Evolutionary conservation across 208 protist species (phyloP).

Genomic region (Leishmania gerbilli): DNA sequence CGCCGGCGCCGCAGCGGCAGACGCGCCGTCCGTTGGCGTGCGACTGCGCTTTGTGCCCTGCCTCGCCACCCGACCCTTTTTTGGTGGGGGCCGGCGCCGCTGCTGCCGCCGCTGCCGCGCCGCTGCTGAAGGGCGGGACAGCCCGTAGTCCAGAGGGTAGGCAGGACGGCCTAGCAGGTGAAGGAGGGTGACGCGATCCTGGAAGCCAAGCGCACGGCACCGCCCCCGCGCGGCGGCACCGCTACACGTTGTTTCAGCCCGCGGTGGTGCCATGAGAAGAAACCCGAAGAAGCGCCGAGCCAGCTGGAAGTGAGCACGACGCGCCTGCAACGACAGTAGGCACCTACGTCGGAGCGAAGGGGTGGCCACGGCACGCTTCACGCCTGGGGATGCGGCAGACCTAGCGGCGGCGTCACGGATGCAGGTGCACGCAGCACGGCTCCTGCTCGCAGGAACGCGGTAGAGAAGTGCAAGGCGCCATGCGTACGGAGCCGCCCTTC

Average conservation of each 20-base stretch:
- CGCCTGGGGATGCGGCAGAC: background rate
- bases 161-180: constrained; percentile 48
- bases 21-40: background rate
- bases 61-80: background rate
- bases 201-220: constrained; percentile 39
- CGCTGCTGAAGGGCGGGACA: constrained; percentile 18
- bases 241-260: background rate
- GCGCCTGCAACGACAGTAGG: constrained; percentile 2
- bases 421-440: background rate
- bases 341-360: background rate
- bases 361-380: background rate
- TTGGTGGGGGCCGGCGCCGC: background rate
- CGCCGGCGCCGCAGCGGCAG: background rate
- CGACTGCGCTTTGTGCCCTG: constrained; percentile 10
- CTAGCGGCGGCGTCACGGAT: background rate
- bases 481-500: background rate
- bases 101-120: constrained; percentile 11
- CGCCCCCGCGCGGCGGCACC: background rate
- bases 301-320: constrained; percentile 28
- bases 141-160: constrained; percentile 40
- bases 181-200: constrained; percentile 53
- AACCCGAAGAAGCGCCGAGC: constrained; percentile 27
- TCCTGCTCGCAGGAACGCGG: background rate
- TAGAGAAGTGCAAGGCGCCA: constrained; percentile 22
- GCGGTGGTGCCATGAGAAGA: constrained; percentile 11